phyloP scores from a whole-genome alignment of 129 eudicot species.

The sunflower (Helianthus annuus) region HanXRQr2.0-SUNRISE NC_035433.2:132084865-132085364 shows the following conservation, averaged over 20 bases:
- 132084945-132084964: slow-evolving; percentile 67
- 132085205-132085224: background rate
- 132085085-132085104: slow-evolving; percentile 13
- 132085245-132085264: too few species aligned
- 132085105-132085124: slow-evolving; percentile 20
- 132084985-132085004: slow-evolving; percentile 59
- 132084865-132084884: slow-evolving; percentile 46
- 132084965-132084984: slow-evolving; percentile 52
- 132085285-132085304: too few species aligned
- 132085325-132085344: too few species aligned
- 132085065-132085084: slow-evolving; percentile 36
- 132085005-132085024: slow-evolving; percentile 22
- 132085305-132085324: too few species aligned
- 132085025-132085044: slow-evolving; percentile 19
- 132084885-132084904: slow-evolving; percentile 61
- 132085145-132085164: background rate
- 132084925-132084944: slow-evolving; percentile 70
- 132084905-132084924: slow-evolving; percentile 73
- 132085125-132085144: slow-evolving; percentile 9
- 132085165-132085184: background rate
- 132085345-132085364: too few species aligned
- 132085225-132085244: too few species aligned
- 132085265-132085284: too few species aligned
- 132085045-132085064: slow-evolving; percentile 1
- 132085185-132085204: background rate